These are phyloP conservation scores for Phylloporus sp. DNA, from an alignment of 768 basidiomycete species.

Conservation along the genomic window DNA sequence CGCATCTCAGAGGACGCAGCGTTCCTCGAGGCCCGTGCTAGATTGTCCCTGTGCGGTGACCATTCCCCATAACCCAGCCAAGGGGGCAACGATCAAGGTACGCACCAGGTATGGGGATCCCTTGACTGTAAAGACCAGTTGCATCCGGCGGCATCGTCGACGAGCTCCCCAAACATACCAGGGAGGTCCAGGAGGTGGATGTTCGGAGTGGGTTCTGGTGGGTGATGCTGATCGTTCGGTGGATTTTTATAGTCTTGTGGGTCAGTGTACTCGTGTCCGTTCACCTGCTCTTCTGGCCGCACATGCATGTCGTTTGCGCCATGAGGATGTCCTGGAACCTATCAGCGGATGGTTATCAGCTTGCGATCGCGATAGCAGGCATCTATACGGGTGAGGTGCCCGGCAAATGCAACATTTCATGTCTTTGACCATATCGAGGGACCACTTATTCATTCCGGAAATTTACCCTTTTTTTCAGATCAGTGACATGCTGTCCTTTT, in stretches of 20 bases:
- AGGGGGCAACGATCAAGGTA: conserved; percentile 3
- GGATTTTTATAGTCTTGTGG: conserved; percentile 25
- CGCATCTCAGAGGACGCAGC: conserved; percentile 20
- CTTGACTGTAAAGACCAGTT: background rate
- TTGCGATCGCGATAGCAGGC: conserved; percentile 25
- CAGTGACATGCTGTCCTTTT: conserved; percentile 17
- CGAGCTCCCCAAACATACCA: background rate
- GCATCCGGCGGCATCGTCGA: background rate
- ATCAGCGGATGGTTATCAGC: conserved; percentile 20
- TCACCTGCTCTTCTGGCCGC: conserved; percentile 9
- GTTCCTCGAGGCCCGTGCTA: conserved; percentile 3
- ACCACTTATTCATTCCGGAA: conserved; percentile 23
- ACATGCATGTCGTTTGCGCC: conserved; percentile 11
- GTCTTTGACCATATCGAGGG: conserved; percentile 26
- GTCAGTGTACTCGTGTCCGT: conserved; percentile 14
- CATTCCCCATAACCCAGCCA: conserved; percentile 18
- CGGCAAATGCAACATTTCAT: conserved; percentile 22
- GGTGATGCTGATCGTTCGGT: conserved; percentile 12
- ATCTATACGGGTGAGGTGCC: conserved; percentile 21
- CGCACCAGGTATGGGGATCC: conserved; percentile 15
- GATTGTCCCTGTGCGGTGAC: background rate
- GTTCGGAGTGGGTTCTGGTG: conserved; percentile 6
- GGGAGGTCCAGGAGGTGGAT: conserved; percentile 6
- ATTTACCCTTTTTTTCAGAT: conserved; percentile 18
- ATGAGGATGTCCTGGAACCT: conserved; percentile 20